Evolutionary conservation across 306 rosid species (phyloP).

Genomic region (Senna tora): DNA sequence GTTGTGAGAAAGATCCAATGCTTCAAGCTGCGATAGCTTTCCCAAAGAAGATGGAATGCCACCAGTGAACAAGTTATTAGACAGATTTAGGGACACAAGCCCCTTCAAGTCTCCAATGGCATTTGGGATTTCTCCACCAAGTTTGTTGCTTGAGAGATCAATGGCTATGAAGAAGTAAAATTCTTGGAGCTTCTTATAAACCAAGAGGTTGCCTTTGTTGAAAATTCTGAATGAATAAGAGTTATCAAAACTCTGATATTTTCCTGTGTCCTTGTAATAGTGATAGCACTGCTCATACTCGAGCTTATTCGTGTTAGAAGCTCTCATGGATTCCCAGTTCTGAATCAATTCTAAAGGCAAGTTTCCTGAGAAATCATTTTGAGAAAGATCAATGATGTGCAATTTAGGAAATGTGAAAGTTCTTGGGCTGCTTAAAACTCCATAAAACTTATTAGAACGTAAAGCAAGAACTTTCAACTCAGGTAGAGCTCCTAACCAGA

Average conservation of each 20-base stretch:
- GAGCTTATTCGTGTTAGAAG: neutral
- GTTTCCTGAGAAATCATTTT: conserved; percentile 15
- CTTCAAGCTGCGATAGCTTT: conserved; percentile 37
- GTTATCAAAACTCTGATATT: too few species aligned
- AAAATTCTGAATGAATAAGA: conserved; percentile 16
- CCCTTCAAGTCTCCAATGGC: conserved; percentile 16
- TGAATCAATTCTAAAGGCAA: conserved; percentile 12
- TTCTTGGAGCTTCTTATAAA: neutral
- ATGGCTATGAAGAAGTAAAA: conserved; percentile 21
- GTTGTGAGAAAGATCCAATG: conserved; percentile 39
- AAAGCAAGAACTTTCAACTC: conserved; percentile 31
- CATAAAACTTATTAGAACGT: neutral
- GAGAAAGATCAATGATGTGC: conserved; percentile 40
- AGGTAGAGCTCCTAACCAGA: conserved; percentile 44
- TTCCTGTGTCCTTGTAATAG: neutral
- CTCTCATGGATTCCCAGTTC: conserved; percentile 10
- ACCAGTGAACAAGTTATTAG: conserved; percentile 33
- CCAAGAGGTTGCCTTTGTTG: conserved; percentile 26
- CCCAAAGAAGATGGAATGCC: conserved; percentile 38
- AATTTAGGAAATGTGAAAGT: conserved; percentile 29
- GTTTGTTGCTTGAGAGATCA: conserved; percentile 39
- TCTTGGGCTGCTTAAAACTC: conserved; percentile 1
- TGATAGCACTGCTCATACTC: neutral
- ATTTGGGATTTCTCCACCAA: conserved; percentile 31
- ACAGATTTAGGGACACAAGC: conserved; percentile 27